Evolutionary conservation across 1,139 yeast species (phyloP).

Genomic region (Kluyveromyces sp.): DNA sequence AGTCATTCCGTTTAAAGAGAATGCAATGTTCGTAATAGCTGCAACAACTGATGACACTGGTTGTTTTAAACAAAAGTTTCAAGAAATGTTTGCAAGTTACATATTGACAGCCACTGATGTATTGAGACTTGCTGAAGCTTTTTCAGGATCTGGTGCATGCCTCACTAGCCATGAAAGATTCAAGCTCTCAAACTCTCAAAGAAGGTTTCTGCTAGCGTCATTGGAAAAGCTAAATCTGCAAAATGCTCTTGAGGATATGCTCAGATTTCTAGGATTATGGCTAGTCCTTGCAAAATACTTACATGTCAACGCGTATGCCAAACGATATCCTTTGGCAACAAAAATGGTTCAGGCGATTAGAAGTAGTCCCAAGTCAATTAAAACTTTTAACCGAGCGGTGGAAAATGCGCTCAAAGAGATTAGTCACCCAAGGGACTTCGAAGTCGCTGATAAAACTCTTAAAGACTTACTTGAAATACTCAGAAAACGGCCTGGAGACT

Average conservation of each 20-base stretch:
- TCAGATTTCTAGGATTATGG: constrained; percentile 7
- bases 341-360: constrained; percentile 3
- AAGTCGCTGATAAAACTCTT: neutral
- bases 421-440: neutral
- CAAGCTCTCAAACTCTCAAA: constrained; percentile 6
- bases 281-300: constrained; percentile 6
- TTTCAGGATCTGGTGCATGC: constrained; percentile 6
- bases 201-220: constrained; percentile 2
- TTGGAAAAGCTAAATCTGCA: constrained; percentile 1
- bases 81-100: neutral
- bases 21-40: constrained; percentile 1
- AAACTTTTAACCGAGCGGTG: constrained; percentile 6
- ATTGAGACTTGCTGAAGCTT: constrained; percentile 6
- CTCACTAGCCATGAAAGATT: constrained; percentile 5
- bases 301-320: constrained; percentile 7
- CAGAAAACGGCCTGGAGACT: constrained; percentile 6
- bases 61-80: neutral
- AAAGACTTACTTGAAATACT: neutral
- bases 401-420: constrained; percentile 1
- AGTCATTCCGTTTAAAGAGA: constrained; percentile 7
- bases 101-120: constrained; percentile 7
- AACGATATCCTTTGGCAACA: constrained; percentile 5
- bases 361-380: constrained; percentile 3
- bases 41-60: constrained; percentile 1
- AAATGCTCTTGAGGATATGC: constrained; percentile 5